Evolutionary conservation across 2,329 filamentous ascomycete species (phyloP), one percentile per base, ranked within the genome.

Genomic region (Colletotrichum eleusines): DNA sequence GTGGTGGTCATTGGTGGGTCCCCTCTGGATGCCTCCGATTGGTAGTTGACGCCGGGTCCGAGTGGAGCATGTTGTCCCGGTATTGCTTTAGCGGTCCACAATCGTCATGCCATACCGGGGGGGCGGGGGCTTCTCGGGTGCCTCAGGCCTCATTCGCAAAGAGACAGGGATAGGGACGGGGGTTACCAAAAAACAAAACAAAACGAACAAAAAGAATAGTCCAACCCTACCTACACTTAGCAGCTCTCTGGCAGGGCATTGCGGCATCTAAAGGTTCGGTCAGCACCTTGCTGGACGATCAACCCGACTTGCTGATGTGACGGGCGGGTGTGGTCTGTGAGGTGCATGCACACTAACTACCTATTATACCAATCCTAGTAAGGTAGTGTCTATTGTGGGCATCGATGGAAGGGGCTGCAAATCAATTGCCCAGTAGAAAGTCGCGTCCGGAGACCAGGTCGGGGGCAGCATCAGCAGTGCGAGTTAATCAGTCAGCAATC

Each of bases 261-360:
- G 59, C 63, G 38, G 68, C 58, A 68, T 68, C 51, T 63, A 59
- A 48, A 54, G 38, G 58, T 54, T 68, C 58, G 57, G 64, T 71
- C 68, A 71, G 64, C 64, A 71, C 64, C 51, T 68, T 68, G 68
- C 64, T 68, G 64, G 64, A 44, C 44, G 48, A 58, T n/a, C 20
- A 42, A 60, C 51, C 55, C 63, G 57, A 57, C 63, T 66, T 66
- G 67, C 33, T 66, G 57, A 66, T 62, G 55, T 40, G 63, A 50
- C 51, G 64, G 68, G 66, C 68, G 55, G 64, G 59, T 71, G 64
- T 71, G 64, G 68, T 68, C 68, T 71, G 68, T 71, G 68, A 71
- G 68, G 63, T 71, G 68, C 68, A 68, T 71, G 58, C 58, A 60
- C 60, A 54, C 44, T 71, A n/a, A n/a, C n/a, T n/a, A n/a, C n/a